Conservation (phyloP, 768 basidiomycete species). For the Cantharellus anzutake region DNA sequence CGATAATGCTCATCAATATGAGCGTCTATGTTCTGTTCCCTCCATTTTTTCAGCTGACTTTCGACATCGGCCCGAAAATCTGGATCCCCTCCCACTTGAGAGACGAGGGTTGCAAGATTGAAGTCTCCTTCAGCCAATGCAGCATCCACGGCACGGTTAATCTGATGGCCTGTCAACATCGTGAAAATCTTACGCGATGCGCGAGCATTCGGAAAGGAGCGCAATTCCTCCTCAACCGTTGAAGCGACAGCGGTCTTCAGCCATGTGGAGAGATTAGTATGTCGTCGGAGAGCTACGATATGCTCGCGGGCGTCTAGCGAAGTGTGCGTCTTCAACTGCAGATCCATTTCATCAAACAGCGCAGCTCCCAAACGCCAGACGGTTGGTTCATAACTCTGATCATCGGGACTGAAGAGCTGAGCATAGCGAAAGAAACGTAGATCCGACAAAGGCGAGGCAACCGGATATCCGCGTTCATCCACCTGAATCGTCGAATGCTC, state of each 20-base stretch:
- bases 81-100: constrained; percentile 67
- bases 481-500: constrained; percentile 44
- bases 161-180: constrained; percentile 70
- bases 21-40: constrained; percentile 48
- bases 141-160: constrained; percentile 59
- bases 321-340: constrained; percentile 34
- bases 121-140: constrained; percentile 61
- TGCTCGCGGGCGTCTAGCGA: constrained; percentile 45
- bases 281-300: constrained; percentile 44
- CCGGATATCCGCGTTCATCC: constrained; percentile 53
- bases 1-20: constrained; percentile 49
- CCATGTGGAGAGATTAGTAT: constrained; percentile 70
- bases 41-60: constrained; percentile 70
- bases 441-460: constrained; percentile 38
- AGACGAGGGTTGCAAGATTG: constrained; percentile 73
- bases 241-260: constrained; percentile 52
- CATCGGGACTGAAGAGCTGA: constrained; percentile 46
- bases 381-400: constrained; percentile 53
- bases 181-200: constrained; percentile 44
- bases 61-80: constrained; percentile 53
- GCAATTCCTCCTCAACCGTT: constrained; percentile 52
- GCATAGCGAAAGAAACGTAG: constrained; percentile 68
- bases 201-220: constrained; percentile 25
- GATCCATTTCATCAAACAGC: constrained; percentile 70
- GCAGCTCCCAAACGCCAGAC: constrained; percentile 79